Conservation (phyloP, 345 rosid genomes). For the Gossypium mustelinum region DNA sequence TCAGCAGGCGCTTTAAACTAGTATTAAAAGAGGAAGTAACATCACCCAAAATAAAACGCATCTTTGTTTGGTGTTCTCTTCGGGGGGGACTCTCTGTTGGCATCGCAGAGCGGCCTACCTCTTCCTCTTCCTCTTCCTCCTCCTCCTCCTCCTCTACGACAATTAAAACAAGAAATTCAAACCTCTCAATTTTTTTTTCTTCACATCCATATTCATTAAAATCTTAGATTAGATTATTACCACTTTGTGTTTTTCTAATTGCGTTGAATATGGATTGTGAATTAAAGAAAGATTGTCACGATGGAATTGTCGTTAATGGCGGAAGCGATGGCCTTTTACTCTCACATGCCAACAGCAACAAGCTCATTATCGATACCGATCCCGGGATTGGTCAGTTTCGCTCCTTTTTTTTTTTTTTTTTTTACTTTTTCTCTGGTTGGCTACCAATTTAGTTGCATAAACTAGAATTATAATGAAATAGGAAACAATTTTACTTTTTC, state of each 20-base stretch:
- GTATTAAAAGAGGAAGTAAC: not conserved
- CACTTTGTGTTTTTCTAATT: not conserved
- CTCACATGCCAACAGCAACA: conserved; percentile 42
- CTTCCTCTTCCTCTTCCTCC: not conserved
- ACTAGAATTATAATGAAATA: not conserved
- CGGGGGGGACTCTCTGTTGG: too few relatives aligned
- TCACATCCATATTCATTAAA: not conserved
- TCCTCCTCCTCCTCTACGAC: not conserved
- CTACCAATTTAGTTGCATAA: not conserved
- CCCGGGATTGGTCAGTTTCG: conserved; percentile 85
- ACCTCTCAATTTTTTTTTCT: not conserved
- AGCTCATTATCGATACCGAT: conserved; percentile 95
- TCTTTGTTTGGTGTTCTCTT: not conserved
- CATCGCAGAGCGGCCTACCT: too few relatives aligned
- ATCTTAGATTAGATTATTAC: too few relatives aligned
- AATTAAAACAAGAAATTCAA: too few relatives aligned
- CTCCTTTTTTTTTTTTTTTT: not conserved
- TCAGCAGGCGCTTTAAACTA: not conserved
- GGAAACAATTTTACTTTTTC: not conserved
- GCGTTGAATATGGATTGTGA: conserved; percentile 27
- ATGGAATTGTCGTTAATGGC: conserved; percentile 26
- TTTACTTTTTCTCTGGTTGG: not conserved
- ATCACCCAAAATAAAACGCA: not conserved
- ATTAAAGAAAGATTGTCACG: conserved; percentile 21
- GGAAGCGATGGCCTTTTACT: conserved; percentile 20